Evolutionary conservation across 2,329 filamentous ascomycete genomes (phyloP), one percentile per base, ranked within the genome.

Genomic region (Ilyonectria sp.): DNA sequence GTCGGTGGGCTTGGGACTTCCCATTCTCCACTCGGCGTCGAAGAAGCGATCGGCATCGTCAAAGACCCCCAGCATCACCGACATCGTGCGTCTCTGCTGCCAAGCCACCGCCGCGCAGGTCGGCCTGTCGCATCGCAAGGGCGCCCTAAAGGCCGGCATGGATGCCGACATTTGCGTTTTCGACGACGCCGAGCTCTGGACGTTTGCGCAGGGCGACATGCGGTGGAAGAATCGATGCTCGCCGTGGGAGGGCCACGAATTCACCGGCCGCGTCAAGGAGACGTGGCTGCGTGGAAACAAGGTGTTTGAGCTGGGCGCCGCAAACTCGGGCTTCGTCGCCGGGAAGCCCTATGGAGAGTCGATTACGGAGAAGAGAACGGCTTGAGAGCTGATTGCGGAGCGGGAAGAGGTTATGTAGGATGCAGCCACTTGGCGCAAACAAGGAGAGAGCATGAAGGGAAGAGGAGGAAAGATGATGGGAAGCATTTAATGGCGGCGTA

Each of bases 111-210:
- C 96, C 0, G 86, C 87, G 76, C 96, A 99, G 79, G 94, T 98
- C 13, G 96, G 96, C 0, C 85, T 98, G 4, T 86, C 92, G 65
- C 89, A 93, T 72, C 87, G 86, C 71, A 79, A 98, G 83, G 95
- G 95, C n/a, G 91, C 91, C 59, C 82, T 98, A 46, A 88, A 86
- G 65, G 92, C 90, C 0, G 95, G 95, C 0, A 92, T 94, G 81
- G 95, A 98, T 80, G 95, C 92, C 1, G 95, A 98, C 78, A 87
- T 98, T 49, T 96, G 94, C 74, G 91, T 98, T 17, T 98, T 98
- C 78, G 95, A 98, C 78, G 94, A 97, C 70, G 83, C 86, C n/a
- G 90, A 90, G 23, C 87, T 88, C 73, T 99, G 95, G 87, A 87
- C 90, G 26, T 91, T 97, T 59, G 83, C 89, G 65, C 86, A 88